phyloP scores from a whole-genome alignment of 805 yeast species.

The Kuraishia floccosa region DNA sequence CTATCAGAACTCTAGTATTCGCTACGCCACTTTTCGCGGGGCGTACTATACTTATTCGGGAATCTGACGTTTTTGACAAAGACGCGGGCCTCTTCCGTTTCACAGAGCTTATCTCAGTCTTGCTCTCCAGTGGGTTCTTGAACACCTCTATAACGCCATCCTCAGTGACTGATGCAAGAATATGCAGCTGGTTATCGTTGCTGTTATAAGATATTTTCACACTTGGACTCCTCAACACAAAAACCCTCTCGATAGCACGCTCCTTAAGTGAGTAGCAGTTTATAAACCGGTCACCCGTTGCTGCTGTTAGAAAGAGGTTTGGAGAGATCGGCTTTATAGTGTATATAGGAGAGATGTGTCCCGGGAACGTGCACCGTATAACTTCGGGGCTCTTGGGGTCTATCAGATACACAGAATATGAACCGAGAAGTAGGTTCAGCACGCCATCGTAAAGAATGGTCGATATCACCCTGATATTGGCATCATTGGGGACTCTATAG shows the following conservation, averaged over 20 bases:
- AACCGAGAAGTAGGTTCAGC: slow-evolving; percentile 46
- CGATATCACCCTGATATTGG: slow-evolving; percentile 10
- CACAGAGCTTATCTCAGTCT: slow-evolving; percentile 7
- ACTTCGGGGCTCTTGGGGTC: slow-evolving; percentile 23
- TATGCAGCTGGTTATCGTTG: slow-evolving; percentile 16
- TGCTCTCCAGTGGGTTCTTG: slow-evolving; percentile 32
- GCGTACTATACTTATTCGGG: slow-evolving; percentile 32
- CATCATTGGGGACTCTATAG: slow-evolving; percentile 24
- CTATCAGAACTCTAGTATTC: slow-evolving; percentile 13
- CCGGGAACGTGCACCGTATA: slow-evolving; percentile 49
- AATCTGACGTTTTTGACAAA: slow-evolving; percentile 39
- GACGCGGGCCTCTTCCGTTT: slow-evolving; percentile 34
- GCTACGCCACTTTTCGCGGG: slow-evolving; percentile 23
- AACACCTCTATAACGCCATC: slow-evolving; percentile 68
- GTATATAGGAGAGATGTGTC: slow-evolving; percentile 62
- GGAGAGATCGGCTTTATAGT: slow-evolving; percentile 27
- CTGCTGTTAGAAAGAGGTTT: slow-evolving; percentile 53
- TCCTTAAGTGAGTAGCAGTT: slow-evolving; percentile 47
- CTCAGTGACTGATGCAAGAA: slow-evolving; percentile 55
- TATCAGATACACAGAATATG: slow-evolving; percentile 52
- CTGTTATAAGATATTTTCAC: slow-evolving; percentile 25
- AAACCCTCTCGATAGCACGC: slow-evolving; percentile 36
- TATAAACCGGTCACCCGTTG: slow-evolving; percentile 72
- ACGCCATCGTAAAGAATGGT: slow-evolving; percentile 12
- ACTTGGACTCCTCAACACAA: slow-evolving; percentile 63